Conservation (phyloP, 345 rosid species). For the sweet orange (Citrus sinensis) region DVS_A1.0 CM039165.1:28934001-28934500, state of each 20-base stretch:
- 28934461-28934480: neutral
- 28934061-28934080: conserved; percentile 70
- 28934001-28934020: conserved; percentile 34
- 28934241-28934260: conserved; percentile 4
- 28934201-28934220: conserved; percentile 17
- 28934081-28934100: neutral
- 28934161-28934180: conserved; percentile 17
- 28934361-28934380: neutral
- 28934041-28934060: conserved; percentile 89
- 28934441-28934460: conserved; percentile 11
- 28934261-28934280: neutral
- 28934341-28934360: conserved; percentile 1
- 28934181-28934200: conserved; percentile 7
- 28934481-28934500: too few relatives aligned
- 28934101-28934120: neutral
- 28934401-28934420: conserved; percentile 1
- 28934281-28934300: neutral
- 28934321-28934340: neutral
- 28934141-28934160: conserved; percentile 17
- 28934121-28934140: neutral
- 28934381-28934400: conserved; percentile 13
- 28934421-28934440: conserved; percentile 13
- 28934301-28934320: conserved; percentile 9
- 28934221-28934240: conserved; percentile 15
- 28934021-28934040: conserved; percentile 68